A percentile compares a stretch with the other conserved stretches of the same genome.
phyloP scores from a whole-genome alignment of 1,139 yeast species.

The Debaryomycetaceae sp. region DNA sequence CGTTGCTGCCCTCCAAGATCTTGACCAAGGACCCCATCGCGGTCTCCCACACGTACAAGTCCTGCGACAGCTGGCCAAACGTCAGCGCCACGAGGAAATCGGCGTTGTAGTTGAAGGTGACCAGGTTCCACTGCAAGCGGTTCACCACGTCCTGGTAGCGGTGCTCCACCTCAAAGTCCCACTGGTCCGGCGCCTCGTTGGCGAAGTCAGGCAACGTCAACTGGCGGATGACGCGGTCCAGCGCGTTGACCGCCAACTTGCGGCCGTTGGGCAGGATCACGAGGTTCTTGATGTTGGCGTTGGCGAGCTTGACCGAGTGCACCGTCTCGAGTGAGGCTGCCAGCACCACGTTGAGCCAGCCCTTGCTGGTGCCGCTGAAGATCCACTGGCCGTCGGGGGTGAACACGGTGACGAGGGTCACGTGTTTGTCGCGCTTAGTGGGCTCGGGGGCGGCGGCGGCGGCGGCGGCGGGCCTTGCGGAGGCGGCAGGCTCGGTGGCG shows the following conservation, averaged over 20 bases:
- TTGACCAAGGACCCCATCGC: constrained; percentile 81
- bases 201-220: constrained; percentile 49
- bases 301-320: constrained; percentile 52
- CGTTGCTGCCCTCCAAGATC: constrained; percentile 90
- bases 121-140: constrained; percentile 83
- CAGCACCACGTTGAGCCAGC: constrained; percentile 58
- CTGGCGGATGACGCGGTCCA: constrained; percentile 81
- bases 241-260: constrained; percentile 70
- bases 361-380: constrained; percentile 76
- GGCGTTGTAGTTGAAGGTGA: constrained; percentile 69
- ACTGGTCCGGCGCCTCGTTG: constrained; percentile 23
- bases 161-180: constrained; percentile 70
- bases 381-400: constrained; percentile 47
- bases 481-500: constrained; percentile 21
- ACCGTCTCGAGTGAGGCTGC: constrained; percentile 28
- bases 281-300: constrained; percentile 70
- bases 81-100: constrained; percentile 89
- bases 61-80: constrained; percentile 81
- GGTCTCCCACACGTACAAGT: constrained; percentile 91
- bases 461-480: constrained; percentile 1
- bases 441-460: constrained; percentile 6
- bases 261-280: constrained; percentile 63
- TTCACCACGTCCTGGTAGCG: constrained; percentile 90
- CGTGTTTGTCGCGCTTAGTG: constrained; percentile 19
- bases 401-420: constrained; percentile 32